Percentiles rank a stretch among this genome's conserved stretches.
Evolutionary conservation across 2,329 filamentous ascomycete genomes (phyloP).

Genomic region (Diaporthe sp.): DNA sequence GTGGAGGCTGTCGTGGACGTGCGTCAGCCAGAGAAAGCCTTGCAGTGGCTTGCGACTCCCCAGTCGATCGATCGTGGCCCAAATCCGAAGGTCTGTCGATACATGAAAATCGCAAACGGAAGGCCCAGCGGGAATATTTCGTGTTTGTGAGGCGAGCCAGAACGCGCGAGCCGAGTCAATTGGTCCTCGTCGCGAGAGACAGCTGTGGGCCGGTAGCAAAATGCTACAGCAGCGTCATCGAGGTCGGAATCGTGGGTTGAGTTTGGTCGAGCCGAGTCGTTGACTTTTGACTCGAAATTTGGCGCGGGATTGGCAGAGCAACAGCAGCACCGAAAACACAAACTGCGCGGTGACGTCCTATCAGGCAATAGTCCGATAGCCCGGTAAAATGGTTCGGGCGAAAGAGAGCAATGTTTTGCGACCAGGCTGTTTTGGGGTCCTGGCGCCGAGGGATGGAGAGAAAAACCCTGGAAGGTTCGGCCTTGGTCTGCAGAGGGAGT

Average conservation of each 20-base stretch:
- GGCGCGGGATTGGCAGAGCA: slow-evolving; percentile 16
- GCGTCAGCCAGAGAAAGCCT: slow-evolving; percentile 12
- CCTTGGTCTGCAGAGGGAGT: background rate
- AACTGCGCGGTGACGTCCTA: slow-evolving; percentile 13
- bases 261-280: background rate
- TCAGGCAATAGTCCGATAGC: background rate
- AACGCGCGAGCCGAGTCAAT: background rate
- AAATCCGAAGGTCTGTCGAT: slow-evolving; percentile 39
- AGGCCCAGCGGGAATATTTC: background rate
- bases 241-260: slow-evolving; percentile 8
- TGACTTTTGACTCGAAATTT: slow-evolving; percentile 9
- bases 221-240: slow-evolving; percentile 24
- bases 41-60: slow-evolving; percentile 42
- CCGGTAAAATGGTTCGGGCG: background rate
- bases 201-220: slow-evolving; percentile 8
- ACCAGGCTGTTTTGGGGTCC: slow-evolving; percentile 13
- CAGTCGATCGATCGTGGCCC: slow-evolving; percentile 46
- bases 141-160: background rate
- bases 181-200: slow-evolving; percentile 9
- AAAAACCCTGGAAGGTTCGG: background rate
- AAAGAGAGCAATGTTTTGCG: slow-evolving; percentile 4
- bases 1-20: slow-evolving; percentile 4
- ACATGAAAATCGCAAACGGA: slow-evolving; percentile 43
- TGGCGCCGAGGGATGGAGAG: slow-evolving; percentile 11
- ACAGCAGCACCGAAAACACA: background rate